Evolutionary conservation across 495 filamentous ascomycete genomes (phyloP), one percentile per base, ranked within the genome.

Genomic region (Penicillium fimorum): DNA sequence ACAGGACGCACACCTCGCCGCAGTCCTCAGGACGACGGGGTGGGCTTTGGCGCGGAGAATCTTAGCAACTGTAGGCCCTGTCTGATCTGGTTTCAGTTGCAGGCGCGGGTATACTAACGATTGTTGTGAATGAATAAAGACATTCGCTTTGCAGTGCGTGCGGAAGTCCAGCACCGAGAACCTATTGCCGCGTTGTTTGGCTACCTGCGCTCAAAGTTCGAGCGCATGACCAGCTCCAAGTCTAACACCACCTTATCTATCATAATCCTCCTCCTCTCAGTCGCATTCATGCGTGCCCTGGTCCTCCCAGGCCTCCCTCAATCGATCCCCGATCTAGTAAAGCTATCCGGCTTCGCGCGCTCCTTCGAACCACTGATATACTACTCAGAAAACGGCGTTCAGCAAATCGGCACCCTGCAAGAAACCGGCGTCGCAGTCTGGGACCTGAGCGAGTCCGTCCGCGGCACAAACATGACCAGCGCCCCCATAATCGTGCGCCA

Each of bases 291-390:
- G 55, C 84, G 86, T 53, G 76, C 83, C 20, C 66, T 96, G 40
- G 84, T 91, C 35, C 77, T 87, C 42, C 88, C 90, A 1, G 83
- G 84, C 11, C 60, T 77, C 1, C 80, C 82, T 22, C 82, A 82
- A 27, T 84, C 90, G 5, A 88, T 89, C 1, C 92, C 92, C 5
- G 91, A 96, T 70, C 79, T 96, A 15, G 87, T 96, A 62, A 96
- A 95, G 70, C 87, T 95, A 27, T 91, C 92, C 5, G 82, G 88
- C 47, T 82, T 96, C 50, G 92, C 92, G 48, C 87, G 88, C 62
- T 88, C 89, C 3, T 93, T 96, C 63, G 92, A 96, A 65, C 92
- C 92, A 1, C 74, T 96, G 27, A 94, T 96, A 40, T 90, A 90
- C 73, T 95, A 92, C 66, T 95, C 92, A 0, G 91, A 96, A 60